Evolutionary conservation across 148 eudicot species (phyloP), one percentile per base, ranked within the genome.

Genomic region (Nepenthes mirabilis): DNA sequence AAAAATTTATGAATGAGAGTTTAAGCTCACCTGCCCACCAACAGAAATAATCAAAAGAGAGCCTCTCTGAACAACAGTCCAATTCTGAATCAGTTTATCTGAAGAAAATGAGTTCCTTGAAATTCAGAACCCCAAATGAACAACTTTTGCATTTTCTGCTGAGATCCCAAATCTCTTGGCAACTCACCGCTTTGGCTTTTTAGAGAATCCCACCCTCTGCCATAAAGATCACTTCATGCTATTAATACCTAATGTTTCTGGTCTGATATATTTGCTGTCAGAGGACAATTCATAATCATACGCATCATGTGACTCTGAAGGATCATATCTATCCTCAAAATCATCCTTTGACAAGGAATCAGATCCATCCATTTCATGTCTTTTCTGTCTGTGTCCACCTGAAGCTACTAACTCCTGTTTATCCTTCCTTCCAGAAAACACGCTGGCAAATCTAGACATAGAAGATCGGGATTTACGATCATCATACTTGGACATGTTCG

Each of bases 251-350:
- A 45, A 36, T 14, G 47, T 61, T 40, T 57, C 40, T 50, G 57
- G 60, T 43, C 68, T 65, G 43, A 55, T 53, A 43, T 58, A 67
- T n/a, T 68, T 60, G 56, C 65, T 64, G 60, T 52, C 65, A 56
- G 52, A 62, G 36, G 45, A 73, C 61, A 58, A 60, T 67, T 65
- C 71, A 47, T 78, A 72, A 58, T 75, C 80, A 48, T 74, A 62
- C 48, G 35, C 36, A 56, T 80, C 77, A 56, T 60, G 66, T 60
- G 89, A 76, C 65, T 71, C 71, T 53, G 85, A 73, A 72, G 99
- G 99, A 75, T 84, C 84, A 63, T 94, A 94, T 82, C 99, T 74
- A 80, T 94, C 99, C 48, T 73, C 77, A 60, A 84, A 77, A 58
- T 70, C 84, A 75, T 64, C 64, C 1, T 52, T 65, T 54, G 57